Evolutionary conservation across 768 basidiomycete species (phyloP).

Genomic region (Boletus speciosus): DNA sequence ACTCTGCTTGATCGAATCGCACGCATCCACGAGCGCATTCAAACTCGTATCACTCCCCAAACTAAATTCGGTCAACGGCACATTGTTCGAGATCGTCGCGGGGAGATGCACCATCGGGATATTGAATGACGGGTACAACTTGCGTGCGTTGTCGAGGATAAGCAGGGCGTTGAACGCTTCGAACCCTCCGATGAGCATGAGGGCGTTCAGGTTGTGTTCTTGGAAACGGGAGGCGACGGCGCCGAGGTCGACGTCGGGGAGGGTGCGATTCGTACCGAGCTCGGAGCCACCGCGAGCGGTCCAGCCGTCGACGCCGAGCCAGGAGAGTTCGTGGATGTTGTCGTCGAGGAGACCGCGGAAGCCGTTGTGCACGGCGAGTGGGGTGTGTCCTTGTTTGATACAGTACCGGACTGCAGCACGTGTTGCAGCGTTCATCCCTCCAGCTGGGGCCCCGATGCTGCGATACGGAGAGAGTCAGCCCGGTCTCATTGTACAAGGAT

Average conservation of each 20-base stretch:
- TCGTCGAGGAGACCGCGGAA: conserved; percentile 94
- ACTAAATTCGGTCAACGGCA: conserved; percentile 94
- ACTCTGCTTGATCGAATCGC: conserved; percentile 98
- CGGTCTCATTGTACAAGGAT: not conserved
- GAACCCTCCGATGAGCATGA: conserved; percentile 94
- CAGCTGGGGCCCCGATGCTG: conserved; percentile 95
- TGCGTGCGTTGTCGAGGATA: conserved; percentile 75
- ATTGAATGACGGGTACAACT: conserved; percentile 86
- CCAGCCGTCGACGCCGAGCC: conserved; percentile 98
- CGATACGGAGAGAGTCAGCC: not conserved
- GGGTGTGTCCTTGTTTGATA: conserved; percentile 84
- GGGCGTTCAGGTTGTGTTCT: conserved; percentile 68
- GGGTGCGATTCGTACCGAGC: conserved; percentile 89
- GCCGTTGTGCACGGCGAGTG: conserved; percentile 93
- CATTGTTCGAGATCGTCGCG: conserved; percentile 97
- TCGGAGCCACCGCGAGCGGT: conserved; percentile 95
- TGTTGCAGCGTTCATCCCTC: conserved; percentile 98
- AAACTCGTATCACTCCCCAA: conserved; percentile 95
- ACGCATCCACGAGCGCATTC: conserved; percentile 96
- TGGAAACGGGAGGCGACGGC: conserved; percentile 91
- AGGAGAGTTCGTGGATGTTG: conserved; percentile 78
- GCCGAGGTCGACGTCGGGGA: conserved; percentile 86
- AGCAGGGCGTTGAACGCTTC: conserved; percentile 85
- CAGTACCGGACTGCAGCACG: conserved; percentile 94
- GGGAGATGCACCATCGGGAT: conserved; percentile 96